Conservation (phyloP, 805 yeast genomes). For the Suhomyces kilbournensis region DNA sequence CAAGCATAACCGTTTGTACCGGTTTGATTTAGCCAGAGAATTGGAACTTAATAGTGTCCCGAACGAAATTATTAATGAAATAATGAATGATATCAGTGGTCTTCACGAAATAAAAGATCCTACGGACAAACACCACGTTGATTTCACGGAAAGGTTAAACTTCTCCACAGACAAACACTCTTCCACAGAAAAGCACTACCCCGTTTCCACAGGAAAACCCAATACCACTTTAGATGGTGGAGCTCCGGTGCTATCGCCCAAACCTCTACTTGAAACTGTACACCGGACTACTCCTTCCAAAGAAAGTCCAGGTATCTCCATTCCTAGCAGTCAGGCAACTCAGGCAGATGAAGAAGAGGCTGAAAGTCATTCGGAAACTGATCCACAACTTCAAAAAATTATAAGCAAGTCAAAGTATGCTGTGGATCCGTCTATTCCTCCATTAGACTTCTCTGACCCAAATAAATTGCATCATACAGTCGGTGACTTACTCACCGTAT, state of each 20-base stretch:
- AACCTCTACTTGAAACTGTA: neutral
- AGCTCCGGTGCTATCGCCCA: neutral
- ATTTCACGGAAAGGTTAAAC: too few species aligned
- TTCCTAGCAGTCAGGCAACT: neutral
- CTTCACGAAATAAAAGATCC: neutral
- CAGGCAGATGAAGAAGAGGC: neutral
- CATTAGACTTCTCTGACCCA: slow-evolving; percentile 26
- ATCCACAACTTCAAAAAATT: slow-evolving; percentile 12
- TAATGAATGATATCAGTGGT: slow-evolving; percentile 3
- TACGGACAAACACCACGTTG: too few species aligned
- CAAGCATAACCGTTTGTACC: slow-evolving; percentile 37
- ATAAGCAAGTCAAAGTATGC: slow-evolving; percentile 28
- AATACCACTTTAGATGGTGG: neutral
- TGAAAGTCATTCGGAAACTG: neutral
- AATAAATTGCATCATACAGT: slow-evolving; percentile 17
- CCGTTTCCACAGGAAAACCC: neutral
- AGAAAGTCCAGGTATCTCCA: neutral
- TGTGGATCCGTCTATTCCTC: slow-evolving; percentile 36
- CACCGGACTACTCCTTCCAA: neutral
- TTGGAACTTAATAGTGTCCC: slow-evolving; percentile 33
- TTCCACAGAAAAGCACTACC: neutral
- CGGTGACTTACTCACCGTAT: slow-evolving; percentile 28
- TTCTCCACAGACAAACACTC: too few species aligned
- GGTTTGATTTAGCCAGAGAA: slow-evolving; percentile 43
- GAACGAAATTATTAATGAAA: slow-evolving; percentile 3